Evolutionary conservation across 192 early-diverging fungal species (phyloP).

Genomic region (Rhizophagus clarus): DNA sequence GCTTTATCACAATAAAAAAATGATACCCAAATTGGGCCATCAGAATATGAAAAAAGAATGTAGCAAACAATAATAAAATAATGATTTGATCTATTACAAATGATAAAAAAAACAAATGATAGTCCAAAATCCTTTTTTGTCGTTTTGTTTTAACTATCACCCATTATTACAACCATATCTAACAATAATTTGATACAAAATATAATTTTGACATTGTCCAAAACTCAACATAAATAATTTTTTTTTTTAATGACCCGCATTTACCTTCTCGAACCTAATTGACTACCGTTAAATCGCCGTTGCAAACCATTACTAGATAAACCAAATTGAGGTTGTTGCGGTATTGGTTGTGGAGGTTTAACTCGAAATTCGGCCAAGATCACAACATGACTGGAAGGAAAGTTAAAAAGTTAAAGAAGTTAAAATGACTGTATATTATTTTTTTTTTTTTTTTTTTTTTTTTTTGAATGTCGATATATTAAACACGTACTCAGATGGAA

Average conservation of each 20-base stretch:
- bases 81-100: slow-evolving; percentile 9
- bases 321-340: slow-evolving; percentile 14
- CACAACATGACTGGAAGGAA: slow-evolving; percentile 33
- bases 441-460: too few species aligned
- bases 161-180: slow-evolving; percentile 14
- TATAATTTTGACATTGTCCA: slow-evolving; percentile 8
- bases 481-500: slow-evolving; percentile 69
- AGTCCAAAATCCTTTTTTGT: not conserved
- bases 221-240: not conserved
- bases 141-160: not conserved
- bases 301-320: not conserved
- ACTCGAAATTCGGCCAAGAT: slow-evolving; percentile 37
- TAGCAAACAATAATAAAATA: not conserved
- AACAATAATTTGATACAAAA: not conserved
- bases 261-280: not conserved
- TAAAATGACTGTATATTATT: too few species aligned
- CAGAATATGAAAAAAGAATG: not conserved
- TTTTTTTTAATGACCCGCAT: not conserved
- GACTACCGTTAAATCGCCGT: not conserved
- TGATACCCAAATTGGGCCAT: not conserved
- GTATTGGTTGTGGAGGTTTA: slow-evolving; percentile 21
- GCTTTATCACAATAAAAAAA: slow-evolving; percentile 17
- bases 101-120: not conserved
- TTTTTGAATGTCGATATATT: not conserved
- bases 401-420: not conserved